phyloP scores from a whole-genome alignment of 2,329 filamentous ascomycete species.

The Aspergillus sp. region DNA sequence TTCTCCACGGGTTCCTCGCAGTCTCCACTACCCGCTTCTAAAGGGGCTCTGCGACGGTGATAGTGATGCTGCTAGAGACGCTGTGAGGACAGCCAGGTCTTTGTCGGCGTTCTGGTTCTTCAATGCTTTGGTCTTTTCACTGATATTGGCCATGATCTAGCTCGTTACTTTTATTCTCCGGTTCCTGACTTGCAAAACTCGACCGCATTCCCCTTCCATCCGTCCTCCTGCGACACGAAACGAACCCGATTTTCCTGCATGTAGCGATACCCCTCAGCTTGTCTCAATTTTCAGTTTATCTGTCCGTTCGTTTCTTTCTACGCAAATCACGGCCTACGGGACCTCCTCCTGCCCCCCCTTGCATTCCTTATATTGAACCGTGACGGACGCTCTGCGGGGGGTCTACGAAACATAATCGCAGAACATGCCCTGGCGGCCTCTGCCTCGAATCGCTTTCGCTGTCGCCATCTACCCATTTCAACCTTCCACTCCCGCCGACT shows the following conservation, averaged over 20 bases:
- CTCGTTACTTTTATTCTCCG: conserved; percentile 7
- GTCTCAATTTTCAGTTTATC: too few species aligned
- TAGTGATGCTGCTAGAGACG: background rate
- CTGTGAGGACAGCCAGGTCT: too few species aligned
- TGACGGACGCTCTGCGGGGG: conserved; percentile 15
- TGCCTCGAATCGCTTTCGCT: conserved; percentile 95
- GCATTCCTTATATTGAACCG: conserved; percentile 18
- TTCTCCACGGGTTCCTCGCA: background rate
- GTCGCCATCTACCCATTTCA: conserved; percentile 93
- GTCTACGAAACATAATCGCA: conserved; percentile 15
- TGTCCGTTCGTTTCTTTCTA: too few species aligned
- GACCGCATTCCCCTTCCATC: background rate
- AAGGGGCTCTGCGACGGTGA: conserved; percentile 8
- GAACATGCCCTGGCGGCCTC: conserved; percentile 89
- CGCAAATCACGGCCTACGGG: too few species aligned
- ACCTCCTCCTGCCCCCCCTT: conserved; percentile 7
- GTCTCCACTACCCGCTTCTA: background rate
- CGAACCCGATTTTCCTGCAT: background rate
- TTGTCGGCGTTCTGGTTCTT: too few species aligned
- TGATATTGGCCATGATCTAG: background rate
- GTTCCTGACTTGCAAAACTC: background rate
- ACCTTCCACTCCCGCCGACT: conserved; percentile 76
- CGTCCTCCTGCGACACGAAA: background rate
- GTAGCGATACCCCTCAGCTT: background rate
- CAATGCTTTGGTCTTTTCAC: background rate